These are phyloP conservation scores for Apiosordaria backusii DNA, from an alignment of 495 filamentous ascomycete species.

Conservation along the genomic window DNA sequence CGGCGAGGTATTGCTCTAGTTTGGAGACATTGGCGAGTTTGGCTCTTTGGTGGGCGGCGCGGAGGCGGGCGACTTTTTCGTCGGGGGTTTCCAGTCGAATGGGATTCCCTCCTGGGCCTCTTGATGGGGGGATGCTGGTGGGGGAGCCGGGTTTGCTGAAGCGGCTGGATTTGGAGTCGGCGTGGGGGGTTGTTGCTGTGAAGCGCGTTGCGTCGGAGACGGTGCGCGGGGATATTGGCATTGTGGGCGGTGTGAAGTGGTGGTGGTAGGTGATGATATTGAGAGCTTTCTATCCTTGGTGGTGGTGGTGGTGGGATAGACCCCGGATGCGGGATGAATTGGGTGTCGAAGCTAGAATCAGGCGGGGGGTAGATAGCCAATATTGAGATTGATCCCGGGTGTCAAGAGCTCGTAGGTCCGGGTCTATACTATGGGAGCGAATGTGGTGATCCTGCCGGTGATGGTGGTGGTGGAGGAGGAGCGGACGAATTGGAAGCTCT, in stretches of 20 bases:
- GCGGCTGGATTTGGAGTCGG: conserved; percentile 61
- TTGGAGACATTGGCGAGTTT: conserved; percentile 59
- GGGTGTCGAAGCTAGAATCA: neutral
- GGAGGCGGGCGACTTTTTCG: conserved; percentile 82
- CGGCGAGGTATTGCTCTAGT: conserved; percentile 66
- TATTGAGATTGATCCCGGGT: neutral
- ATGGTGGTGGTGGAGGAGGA: conserved; percentile 4
- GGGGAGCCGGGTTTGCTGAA: conserved; percentile 40
- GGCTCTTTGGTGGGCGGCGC: conserved; percentile 71
- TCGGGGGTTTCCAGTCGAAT: conserved; percentile 68
- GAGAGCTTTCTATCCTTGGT: neutral
- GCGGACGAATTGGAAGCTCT: conserved; percentile 13
- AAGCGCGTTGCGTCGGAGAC: conserved; percentile 93
- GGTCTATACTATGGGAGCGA: neutral
- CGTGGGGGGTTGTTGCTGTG: conserved; percentile 87
- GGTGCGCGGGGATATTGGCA: conserved; percentile 61
- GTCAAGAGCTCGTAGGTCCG: neutral
- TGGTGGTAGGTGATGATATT: neutral
- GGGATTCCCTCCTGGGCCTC: conserved; percentile 6
- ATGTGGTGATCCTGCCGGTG: neutral
- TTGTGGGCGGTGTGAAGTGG: neutral
- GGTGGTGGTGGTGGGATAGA: neutral
- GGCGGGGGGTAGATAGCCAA: neutral
- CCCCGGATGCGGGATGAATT: neutral
- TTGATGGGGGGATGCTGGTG: conserved; percentile 1